Evolutionary conservation across 1,284 basidiomycete genomes (phyloP), one percentile per base, ranked within the genome.

Genomic region (Ceratobasidium sp.): DNA sequence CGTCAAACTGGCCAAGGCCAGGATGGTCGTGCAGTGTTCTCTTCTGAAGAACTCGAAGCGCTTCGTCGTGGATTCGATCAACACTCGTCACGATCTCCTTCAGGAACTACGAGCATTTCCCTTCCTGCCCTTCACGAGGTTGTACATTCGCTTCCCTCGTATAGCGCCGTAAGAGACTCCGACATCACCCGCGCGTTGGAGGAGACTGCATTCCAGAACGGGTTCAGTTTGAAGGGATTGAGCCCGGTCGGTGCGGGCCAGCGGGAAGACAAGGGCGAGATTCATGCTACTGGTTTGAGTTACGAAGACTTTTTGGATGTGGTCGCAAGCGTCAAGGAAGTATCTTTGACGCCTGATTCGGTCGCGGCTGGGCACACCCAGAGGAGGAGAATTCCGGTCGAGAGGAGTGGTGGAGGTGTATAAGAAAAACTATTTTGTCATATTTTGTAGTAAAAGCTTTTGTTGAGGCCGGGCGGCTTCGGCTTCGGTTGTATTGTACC

Each of bases 341-440:
- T 93, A 19, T 84, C 84, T 68, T 85, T 86, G 75, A 80, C 82
- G 58, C 87, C 81, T 76, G 79, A 77, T 64, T 78, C 75, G 23
- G 73, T 73, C 33, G 75, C 75, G 68, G 72, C 74, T 44, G 76
- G 72, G 50, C 81, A 80, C 71, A 77, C 76, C 25, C 77, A 85
- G 73, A 80, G 87, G 69, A 78, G 79, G 70, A 82, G 83, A 71
- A 93, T 93, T 69, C 91, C 91, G 1, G 91, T 94, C 16, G 91
- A 93, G 80, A 88, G 90, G 82, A 89, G 87, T 71, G 91, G 91
- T 69, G 91, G 91, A 56, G 91, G 90, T 69, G 88, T 90, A 4
- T 91, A 78, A 83, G 33, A 13, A 25, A 16, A 46, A 8, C 4
- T 21, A 50, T 13, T 21, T 16, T 16, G 33, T 30, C 2, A 33